Conservation (phyloP, 2,329 filamentous ascomycete species). For the Nemania sp. region DNA sequence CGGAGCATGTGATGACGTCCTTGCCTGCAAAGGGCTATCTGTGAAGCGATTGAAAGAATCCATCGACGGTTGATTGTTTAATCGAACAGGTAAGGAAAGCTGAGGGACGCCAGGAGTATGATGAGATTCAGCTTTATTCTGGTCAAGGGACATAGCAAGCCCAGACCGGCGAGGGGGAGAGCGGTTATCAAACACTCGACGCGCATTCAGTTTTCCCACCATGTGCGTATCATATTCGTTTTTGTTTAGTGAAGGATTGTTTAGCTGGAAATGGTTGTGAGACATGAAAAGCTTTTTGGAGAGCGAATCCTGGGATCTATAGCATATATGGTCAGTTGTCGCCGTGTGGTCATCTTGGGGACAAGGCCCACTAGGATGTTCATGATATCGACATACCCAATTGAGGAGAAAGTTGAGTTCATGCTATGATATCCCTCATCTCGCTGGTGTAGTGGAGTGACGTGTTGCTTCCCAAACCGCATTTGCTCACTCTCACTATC, state of each 20-base stretch:
- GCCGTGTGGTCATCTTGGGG: neutral
- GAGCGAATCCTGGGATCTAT: constrained; percentile 50
- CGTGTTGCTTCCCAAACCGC: constrained; percentile 30
- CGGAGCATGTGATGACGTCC: constrained; percentile 51
- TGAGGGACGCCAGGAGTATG: constrained; percentile 43
- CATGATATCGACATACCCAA: constrained; percentile 31
- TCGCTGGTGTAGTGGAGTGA: constrained; percentile 32
- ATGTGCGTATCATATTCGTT: constrained; percentile 54
- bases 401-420: constrained; percentile 38
- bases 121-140: constrained; percentile 45
- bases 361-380: neutral
- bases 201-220: constrained; percentile 60
- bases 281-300: constrained; percentile 53
- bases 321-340: constrained; percentile 14
- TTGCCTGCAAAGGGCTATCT: constrained; percentile 54
- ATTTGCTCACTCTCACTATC: constrained; percentile 34
- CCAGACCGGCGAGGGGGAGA: constrained; percentile 51
- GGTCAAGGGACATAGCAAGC: constrained; percentile 50
- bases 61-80: constrained; percentile 48
- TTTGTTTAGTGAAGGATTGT: constrained; percentile 39
- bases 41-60: constrained; percentile 51
- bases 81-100: constrained; percentile 53
- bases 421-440: constrained; percentile 44
- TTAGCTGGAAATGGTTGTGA: constrained; percentile 55
- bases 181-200: constrained; percentile 50